These are phyloP conservation scores for Eucalyptus regnans DNA, from an alignment of 345 rosid genomes.

Conservation along the genomic window DNA sequence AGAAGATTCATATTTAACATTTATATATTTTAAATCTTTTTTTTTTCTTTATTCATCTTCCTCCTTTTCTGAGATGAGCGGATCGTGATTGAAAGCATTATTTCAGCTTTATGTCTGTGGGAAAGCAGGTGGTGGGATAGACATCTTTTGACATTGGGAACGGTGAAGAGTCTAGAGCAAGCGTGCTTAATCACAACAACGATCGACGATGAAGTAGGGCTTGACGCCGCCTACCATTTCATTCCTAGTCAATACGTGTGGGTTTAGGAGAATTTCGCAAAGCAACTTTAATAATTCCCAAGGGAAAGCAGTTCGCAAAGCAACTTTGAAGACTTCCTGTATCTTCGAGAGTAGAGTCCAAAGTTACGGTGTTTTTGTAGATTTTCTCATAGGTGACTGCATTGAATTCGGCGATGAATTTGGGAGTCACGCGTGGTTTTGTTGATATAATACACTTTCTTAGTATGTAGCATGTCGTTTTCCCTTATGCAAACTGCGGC, in stretches of 20 bases:
- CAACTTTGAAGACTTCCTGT: background rate
- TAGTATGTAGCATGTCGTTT: background rate
- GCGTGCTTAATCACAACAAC: background rate
- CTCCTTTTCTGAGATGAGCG: background rate
- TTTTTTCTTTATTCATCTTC: background rate
- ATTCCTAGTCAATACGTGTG: background rate
- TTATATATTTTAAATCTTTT: background rate
- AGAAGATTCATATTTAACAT: background rate
- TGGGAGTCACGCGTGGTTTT: background rate
- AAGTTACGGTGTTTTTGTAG: background rate
- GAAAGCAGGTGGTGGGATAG: background rate
- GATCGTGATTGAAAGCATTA: background rate
- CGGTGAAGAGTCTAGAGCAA: background rate
- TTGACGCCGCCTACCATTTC: background rate
- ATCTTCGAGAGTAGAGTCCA: background rate
- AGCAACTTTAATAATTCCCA: background rate
- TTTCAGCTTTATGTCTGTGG: background rate
- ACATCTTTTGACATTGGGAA: background rate
- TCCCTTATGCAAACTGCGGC: background rate
- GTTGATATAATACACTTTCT: background rate
- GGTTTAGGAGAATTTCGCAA: background rate
- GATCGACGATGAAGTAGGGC: background rate
- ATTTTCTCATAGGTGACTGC: background rate
- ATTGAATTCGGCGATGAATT: background rate
- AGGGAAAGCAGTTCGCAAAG: background rate